Evolutionary conservation across 352 stramenopile genomes (phyloP).

Genomic region (Thalassiosira oceanica): DNA sequence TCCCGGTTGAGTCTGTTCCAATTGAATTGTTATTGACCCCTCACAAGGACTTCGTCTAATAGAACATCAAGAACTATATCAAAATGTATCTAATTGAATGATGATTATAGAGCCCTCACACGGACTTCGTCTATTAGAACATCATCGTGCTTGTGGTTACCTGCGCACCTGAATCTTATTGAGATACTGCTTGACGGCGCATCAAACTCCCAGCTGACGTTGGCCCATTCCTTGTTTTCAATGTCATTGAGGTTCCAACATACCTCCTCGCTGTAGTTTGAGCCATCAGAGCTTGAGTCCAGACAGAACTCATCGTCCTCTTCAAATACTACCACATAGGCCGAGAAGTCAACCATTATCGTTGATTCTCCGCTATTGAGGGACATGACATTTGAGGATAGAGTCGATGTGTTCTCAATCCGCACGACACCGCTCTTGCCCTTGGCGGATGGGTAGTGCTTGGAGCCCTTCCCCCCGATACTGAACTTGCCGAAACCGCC

Average conservation of each 20-base stretch:
- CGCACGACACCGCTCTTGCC: constrained; percentile 18
- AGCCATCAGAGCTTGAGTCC: constrained; percentile 10
- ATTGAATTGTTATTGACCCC: too few species aligned
- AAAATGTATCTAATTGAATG: too few species aligned
- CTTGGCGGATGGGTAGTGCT: constrained; percentile 11
- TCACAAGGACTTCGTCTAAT: too few species aligned
- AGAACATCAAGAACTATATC: too few species aligned
- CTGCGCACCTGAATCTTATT: neutral
- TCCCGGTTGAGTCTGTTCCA: too few species aligned
- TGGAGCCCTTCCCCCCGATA: neutral
- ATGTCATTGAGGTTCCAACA: constrained; percentile 9
- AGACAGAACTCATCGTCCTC: constrained; percentile 24
- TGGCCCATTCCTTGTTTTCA: constrained; percentile 10
- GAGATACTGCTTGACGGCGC: neutral
- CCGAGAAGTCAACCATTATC: constrained; percentile 25
- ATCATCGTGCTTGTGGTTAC: constrained; percentile 10
- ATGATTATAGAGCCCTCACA: too few species aligned
- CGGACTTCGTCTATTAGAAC: constrained; percentile 14
- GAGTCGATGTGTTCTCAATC: constrained; percentile 9
- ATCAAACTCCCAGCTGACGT: constrained; percentile 5
- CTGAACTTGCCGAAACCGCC: constrained; percentile 9
- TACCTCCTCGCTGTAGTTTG: neutral
- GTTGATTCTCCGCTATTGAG: constrained; percentile 8
- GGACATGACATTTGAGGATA: constrained; percentile 22
- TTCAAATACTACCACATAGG: constrained; percentile 24